Evolutionary conservation across 345 rosid genomes (phyloP).

Genomic region (Rhodamnia rubescens): DNA sequence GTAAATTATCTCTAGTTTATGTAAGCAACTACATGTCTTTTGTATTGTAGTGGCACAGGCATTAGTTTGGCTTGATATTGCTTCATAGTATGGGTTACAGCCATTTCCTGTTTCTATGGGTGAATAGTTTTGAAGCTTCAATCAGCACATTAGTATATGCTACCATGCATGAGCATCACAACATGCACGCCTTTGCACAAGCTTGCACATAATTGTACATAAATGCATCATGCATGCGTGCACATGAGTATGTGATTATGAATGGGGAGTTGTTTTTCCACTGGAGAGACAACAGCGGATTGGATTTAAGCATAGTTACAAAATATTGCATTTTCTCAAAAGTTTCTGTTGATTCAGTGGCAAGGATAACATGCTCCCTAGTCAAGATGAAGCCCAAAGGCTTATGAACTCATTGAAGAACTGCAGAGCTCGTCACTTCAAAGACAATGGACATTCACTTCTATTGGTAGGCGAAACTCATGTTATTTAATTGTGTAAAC

Average conservation of each 20-base stretch:
- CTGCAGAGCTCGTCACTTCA: conserved; percentile 58
- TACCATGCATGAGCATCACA: neutral
- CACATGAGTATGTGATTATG: neutral
- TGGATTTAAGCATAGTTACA: neutral
- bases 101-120: neutral
- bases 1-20: neutral
- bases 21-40: neutral
- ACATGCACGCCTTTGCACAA: neutral
- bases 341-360: conserved; percentile 32
- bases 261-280: neutral
- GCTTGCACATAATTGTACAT: neutral
- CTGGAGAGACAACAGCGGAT: neutral
- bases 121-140: neutral
- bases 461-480: conserved; percentile 34
- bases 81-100: too few relatives aligned
- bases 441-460: conserved; percentile 73
- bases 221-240: neutral
- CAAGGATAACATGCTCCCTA: conserved; percentile 73
- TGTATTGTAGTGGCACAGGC: neutral
- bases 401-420: conserved; percentile 38
- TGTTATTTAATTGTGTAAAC: neutral
- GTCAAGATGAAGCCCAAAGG: conserved; percentile 53
- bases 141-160: neutral
- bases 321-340: neutral
- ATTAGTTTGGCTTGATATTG: neutral